Evolutionary conservation across 352 stramenopile species (phyloP).

Genomic region (Globisporangium middletonii): DNA sequence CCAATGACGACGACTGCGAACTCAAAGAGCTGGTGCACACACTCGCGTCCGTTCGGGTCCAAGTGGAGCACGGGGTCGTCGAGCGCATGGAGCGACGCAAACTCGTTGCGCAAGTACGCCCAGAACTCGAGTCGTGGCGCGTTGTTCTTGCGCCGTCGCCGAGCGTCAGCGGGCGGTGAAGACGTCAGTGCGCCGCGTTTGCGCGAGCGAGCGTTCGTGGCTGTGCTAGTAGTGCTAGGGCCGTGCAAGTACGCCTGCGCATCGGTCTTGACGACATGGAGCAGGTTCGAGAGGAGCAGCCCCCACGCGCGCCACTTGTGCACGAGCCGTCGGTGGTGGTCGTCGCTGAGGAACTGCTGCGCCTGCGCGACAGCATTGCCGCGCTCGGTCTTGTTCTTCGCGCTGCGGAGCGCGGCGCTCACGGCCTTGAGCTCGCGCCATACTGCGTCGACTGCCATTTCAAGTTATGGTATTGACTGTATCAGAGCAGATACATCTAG

Average conservation of each 20-base stretch:
- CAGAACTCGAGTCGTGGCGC: conserved; percentile 44
- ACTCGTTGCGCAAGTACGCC: conserved; percentile 53
- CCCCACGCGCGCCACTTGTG: conserved; percentile 75
- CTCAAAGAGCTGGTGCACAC: conserved; percentile 42
- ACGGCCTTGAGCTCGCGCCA: conserved; percentile 38
- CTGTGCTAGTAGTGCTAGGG: neutral
- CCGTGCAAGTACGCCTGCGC: conserved; percentile 31
- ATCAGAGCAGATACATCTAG: too few species aligned
- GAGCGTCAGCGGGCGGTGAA: conserved; percentile 6
- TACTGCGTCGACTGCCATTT: conserved; percentile 20
- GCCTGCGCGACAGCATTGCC: conserved; percentile 22
- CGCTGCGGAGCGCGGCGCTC: conserved; percentile 38
- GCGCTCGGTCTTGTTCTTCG: conserved; percentile 35
- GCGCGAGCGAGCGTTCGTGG: neutral
- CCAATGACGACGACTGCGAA: conserved; percentile 51
- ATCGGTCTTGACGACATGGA: conserved; percentile 45
- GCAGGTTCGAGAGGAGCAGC: conserved; percentile 39
- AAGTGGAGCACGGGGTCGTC: conserved; percentile 59
- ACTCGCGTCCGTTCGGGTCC: conserved; percentile 65
- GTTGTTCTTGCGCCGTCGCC: conserved; percentile 24
- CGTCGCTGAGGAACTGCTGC: conserved; percentile 46
- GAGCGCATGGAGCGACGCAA: conserved; percentile 43
- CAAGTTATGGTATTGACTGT: too few species aligned
- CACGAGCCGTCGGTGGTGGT: conserved; percentile 41
- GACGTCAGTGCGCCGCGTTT: neutral